phyloP scores from a whole-genome alignment of 805 yeast genomes.

The Kodamaea jinghongensis region DNA sequence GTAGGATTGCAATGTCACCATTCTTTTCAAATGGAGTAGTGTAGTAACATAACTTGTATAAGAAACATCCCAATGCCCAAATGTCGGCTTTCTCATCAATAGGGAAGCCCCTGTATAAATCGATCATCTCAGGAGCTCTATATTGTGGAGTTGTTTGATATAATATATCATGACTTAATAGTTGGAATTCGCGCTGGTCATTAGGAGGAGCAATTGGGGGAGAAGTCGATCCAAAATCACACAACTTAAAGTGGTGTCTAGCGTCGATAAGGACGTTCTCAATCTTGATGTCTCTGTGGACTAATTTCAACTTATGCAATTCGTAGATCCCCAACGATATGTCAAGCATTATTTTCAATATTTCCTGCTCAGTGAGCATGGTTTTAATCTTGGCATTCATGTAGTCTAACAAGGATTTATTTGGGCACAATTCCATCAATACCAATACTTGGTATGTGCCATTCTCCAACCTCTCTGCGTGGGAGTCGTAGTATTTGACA shows the following conservation, averaged over 20 bases:
- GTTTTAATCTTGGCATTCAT: conserved; percentile 85
- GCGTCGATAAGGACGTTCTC: conserved; percentile 86
- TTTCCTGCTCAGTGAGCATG: conserved; percentile 73
- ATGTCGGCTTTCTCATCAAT: conserved; percentile 91
- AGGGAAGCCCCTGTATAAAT: conserved; percentile 75
- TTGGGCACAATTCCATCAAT: conserved; percentile 91
- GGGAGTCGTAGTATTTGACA: conserved; percentile 72
- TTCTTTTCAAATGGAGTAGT: conserved; percentile 94
- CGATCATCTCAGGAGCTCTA: conserved; percentile 95
- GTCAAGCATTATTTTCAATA: conserved; percentile 80
- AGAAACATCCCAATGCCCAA: conserved; percentile 94
- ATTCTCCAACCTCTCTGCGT: conserved; percentile 58
- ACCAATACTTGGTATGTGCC: conserved; percentile 79
- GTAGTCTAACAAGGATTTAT: conserved; percentile 79
- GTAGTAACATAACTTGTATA: conserved; percentile 87
- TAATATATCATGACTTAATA: conserved; percentile 79
- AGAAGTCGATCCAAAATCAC: conserved; percentile 92
- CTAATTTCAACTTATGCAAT: conserved; percentile 78
- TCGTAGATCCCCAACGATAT: conserved; percentile 73
- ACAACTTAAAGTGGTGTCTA: conserved; percentile 67
- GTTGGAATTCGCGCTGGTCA: conserved; percentile 67
- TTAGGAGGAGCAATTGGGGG: conserved; percentile 69
- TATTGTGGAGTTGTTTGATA: conserved; percentile 95
- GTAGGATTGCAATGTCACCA: conserved; percentile 80
- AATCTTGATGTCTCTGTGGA: conserved; percentile 91